These are phyloP conservation scores for Coleophoma cylindrospora DNA, from an alignment of 2,329 filamentous ascomycete genomes.

Conservation along the genomic window DNA sequence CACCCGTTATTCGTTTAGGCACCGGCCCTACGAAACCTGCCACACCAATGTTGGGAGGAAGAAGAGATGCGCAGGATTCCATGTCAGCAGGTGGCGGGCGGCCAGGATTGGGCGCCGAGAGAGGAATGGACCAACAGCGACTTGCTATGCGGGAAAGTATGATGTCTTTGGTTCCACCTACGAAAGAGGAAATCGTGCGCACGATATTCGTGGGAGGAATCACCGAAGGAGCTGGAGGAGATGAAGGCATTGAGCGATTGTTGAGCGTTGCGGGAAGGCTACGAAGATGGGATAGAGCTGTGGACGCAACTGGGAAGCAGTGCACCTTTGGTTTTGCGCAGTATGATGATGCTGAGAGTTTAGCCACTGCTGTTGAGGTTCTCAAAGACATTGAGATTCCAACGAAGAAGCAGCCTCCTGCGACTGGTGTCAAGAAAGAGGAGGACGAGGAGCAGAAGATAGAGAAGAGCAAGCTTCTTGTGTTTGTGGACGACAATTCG, in stretches of 20 bases:
- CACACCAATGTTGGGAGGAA: constrained; percentile 30
- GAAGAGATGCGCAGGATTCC: constrained; percentile 40
- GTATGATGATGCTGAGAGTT: constrained; percentile 85
- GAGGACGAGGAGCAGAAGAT: constrained; percentile 34
- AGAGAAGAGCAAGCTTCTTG: constrained; percentile 66
- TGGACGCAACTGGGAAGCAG: constrained; percentile 70
- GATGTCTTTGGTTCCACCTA: constrained; percentile 74
- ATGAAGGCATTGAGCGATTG: constrained; percentile 74
- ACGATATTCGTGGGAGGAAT: constrained; percentile 90
- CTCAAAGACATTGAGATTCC: constrained; percentile 80
- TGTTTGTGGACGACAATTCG: constrained; percentile 78
- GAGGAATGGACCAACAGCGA: constrained; percentile 60
- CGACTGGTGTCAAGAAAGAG: constrained; percentile 34
- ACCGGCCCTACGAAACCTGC: constrained; percentile 65
- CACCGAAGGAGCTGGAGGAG: constrained; percentile 70
- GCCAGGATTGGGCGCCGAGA: constrained; percentile 27
- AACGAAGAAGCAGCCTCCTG: constrained; percentile 63
- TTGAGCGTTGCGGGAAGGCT: constrained; percentile 73
- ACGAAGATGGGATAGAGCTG: constrained; percentile 78
- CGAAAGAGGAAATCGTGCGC: constrained; percentile 82
- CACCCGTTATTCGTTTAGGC: constrained; percentile 89
- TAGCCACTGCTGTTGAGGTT: constrained; percentile 80
- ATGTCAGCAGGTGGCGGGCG: constrained; percentile 31
- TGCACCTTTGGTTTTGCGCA: constrained; percentile 93
- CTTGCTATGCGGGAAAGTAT: constrained; percentile 62